A percentile compares a stretch with the other conserved stretches of the same genome.
phyloP scores from a whole-genome alignment of 805 yeast genomes.

The Candida insectorum region DNA sequence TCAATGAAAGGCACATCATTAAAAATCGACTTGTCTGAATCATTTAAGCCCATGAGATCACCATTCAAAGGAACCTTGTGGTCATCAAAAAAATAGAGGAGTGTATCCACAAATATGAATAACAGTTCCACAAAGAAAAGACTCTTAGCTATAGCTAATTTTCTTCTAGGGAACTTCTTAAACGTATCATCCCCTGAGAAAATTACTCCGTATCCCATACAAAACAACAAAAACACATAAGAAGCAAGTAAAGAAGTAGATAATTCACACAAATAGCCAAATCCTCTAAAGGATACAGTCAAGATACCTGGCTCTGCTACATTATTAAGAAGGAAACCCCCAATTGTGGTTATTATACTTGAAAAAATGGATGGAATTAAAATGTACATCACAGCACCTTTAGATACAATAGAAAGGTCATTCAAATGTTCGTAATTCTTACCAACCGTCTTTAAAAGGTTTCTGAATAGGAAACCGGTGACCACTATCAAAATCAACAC shows the following conservation, averaged over 20 bases:
- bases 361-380: conserved; percentile 17
- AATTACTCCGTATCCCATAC: conserved; percentile 38
- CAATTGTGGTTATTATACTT: background rate
- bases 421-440: conserved; percentile 24
- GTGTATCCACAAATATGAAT: too few species aligned
- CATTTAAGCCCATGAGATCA: too few species aligned
- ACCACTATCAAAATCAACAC: conserved; percentile 14
- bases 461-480: conserved; percentile 19
- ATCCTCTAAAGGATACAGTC: background rate
- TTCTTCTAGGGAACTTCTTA: too few species aligned
- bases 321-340: conserved; percentile 6
- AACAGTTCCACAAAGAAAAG: too few species aligned
- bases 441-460: conserved; percentile 25
- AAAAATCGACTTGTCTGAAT: too few species aligned
- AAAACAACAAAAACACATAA: conserved; percentile 18
- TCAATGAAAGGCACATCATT: too few species aligned
- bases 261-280: conserved; percentile 5
- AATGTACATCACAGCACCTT: conserved; percentile 23
- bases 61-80: too few species aligned
- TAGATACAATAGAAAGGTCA: conserved; percentile 25
- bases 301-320: conserved; percentile 2
- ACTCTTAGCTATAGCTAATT: too few species aligned
- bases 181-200: too few species aligned
- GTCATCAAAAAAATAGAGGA: too few species aligned
- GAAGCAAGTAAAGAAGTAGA: background rate